Base-by-base conservation (phyloP, 129 eudicot species). In the Oenanthe sinensis region DNA sequence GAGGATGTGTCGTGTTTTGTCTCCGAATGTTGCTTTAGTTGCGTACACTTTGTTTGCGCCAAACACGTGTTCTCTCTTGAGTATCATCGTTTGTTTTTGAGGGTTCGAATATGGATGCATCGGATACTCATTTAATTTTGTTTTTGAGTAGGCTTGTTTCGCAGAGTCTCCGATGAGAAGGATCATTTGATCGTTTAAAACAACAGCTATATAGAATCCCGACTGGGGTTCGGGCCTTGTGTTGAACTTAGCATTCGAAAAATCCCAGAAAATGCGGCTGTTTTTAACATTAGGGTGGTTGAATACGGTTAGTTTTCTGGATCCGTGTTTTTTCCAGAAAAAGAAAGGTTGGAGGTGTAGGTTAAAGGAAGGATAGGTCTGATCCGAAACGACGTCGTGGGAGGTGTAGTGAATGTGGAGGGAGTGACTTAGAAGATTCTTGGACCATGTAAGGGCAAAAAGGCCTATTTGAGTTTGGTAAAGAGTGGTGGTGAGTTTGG, bases 401-500 rank as follows among this genome's bases (percentile, higher is more conserved):
- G 87, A 84, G 82, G 81, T 90, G 83, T 81, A 85, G 80, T 87
- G 85, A 83, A 91, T 86, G 85, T 86, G 78, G 77, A 91, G 82
- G 78, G 94, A 82, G 58, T 90, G 87, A 74, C 84, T 75, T 77
- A 89, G 73, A 42, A 85, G 78, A 76, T 82, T 81, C 54, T 86
- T 86, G 20, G 90, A 91, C 97, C 97, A 91, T 52, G 94, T 85
- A 75, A 91, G 85, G n/a, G 94, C 87, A 48, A 91, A 89, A 54
- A 87, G 85, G 75, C 92, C 97, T 36, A 85, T 42, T 28, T 83
- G 72, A 77, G 97, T 91, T 80, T 86, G 88, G 91, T 91, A 89
- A 79, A 91, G 89, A 67, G 80, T 72, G 82, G 97, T 91, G 82
- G 89, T 83, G 71, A 91, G 82, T 72, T 85, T 87, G 46, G 94